Conservation (phyloP, 495 filamentous ascomycete species). For the Tuber brumale region DNA sequence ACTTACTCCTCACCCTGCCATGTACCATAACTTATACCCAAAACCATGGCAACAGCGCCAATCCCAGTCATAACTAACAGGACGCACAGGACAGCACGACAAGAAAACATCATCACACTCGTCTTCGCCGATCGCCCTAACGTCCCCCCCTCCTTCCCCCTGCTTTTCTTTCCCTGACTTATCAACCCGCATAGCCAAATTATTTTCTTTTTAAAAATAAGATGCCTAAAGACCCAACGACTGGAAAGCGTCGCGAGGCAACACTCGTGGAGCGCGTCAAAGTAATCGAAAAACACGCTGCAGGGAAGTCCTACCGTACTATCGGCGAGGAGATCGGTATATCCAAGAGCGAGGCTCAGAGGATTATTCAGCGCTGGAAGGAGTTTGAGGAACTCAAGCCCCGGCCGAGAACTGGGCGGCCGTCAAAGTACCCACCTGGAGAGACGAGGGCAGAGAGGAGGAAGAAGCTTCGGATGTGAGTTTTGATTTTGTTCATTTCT, state of each 20-base stretch:
- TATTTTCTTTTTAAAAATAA: neutral
- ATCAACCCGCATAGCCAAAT: neutral
- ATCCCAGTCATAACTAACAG: constrained; percentile 1
- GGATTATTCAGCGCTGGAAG: constrained; percentile 12
- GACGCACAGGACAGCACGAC: constrained; percentile 7
- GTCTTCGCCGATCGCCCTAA: neutral
- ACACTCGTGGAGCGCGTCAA: constrained; percentile 10
- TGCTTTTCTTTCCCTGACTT: neutral
- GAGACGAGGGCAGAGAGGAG: neutral
- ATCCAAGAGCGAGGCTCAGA: neutral
- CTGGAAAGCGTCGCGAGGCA: constrained; percentile 12
- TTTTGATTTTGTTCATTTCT: neutral
- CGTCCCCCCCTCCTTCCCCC: neutral
- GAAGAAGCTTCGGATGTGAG: neutral
- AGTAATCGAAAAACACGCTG: constrained; percentile 12
- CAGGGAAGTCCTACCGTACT: constrained; percentile 5
- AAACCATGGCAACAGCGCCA: neutral
- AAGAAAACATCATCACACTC: neutral
- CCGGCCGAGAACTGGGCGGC: neutral
- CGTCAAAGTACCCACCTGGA: neutral
- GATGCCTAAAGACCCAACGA: constrained; percentile 5
- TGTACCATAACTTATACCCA: constrained; percentile 1
- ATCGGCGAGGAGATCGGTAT: constrained; percentile 10
- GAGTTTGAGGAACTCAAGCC: neutral
- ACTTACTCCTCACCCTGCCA: neutral